These are phyloP conservation scores for Nemania sp. DNA, from an alignment of 2,329 filamentous ascomycete species.

Conservation along the genomic window DNA sequence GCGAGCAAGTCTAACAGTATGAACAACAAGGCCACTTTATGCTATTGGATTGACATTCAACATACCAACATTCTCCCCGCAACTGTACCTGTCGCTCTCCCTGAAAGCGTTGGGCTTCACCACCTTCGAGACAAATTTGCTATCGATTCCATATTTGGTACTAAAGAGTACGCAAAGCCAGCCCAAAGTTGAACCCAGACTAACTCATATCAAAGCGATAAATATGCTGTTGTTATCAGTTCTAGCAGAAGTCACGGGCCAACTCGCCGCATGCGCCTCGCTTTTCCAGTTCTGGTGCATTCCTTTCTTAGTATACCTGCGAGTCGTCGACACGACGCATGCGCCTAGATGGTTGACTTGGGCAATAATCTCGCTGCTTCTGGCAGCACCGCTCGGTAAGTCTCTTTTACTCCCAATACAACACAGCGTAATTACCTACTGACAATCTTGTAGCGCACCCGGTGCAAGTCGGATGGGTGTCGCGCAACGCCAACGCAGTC, in stretches of 20 bases:
- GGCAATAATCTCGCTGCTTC: conserved; percentile 46
- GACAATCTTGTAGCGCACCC: conserved; percentile 29
- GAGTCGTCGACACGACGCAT: conserved; percentile 44
- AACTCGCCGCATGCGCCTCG: conserved; percentile 52
- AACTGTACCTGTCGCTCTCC: conserved; percentile 55
- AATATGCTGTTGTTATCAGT: conserved; percentile 45
- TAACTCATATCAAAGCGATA: conserved; percentile 34
- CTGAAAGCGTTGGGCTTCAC: conserved; percentile 54
- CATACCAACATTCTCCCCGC: conserved; percentile 51
- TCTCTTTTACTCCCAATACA: neutral
- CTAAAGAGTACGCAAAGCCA: conserved; percentile 40
- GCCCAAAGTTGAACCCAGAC: neutral
- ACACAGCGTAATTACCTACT: conserved; percentile 8
- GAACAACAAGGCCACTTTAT: conserved; percentile 31
- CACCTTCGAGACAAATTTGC: conserved; percentile 58
- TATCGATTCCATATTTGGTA: conserved; percentile 51
- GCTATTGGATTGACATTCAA: conserved; percentile 50
- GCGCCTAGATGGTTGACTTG: conserved; percentile 49
- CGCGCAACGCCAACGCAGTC: conserved; percentile 61
- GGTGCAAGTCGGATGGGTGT: conserved; percentile 41
- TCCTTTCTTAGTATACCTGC: conserved; percentile 59
- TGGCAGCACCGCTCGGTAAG: conserved; percentile 47
- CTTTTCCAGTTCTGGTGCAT: conserved; percentile 63
- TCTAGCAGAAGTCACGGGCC: conserved; percentile 49
- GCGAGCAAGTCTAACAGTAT: conserved; percentile 2